These are phyloP conservation scores for Stramenopiles sp. DNA, from an alignment of 352 stramenopile genomes.

Conservation along the genomic window DNA sequence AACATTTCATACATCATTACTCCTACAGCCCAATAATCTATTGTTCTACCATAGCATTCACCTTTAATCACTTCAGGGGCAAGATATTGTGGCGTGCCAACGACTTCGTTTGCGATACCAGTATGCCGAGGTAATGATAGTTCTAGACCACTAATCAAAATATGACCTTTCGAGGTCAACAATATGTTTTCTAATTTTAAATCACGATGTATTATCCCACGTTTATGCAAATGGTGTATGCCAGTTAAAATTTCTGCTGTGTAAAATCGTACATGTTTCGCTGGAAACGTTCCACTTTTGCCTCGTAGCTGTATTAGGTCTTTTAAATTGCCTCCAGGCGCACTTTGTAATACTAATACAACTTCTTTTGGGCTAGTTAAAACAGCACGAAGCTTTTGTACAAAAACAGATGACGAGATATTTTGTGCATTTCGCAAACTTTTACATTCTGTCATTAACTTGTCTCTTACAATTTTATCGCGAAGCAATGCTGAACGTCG, in stretches of 20 bases:
- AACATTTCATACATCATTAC: constrained; percentile 80
- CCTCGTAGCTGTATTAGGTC: not conserved
- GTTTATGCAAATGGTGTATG: not conserved
- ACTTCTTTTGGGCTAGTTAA: not conserved
- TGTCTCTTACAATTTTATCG: not conserved
- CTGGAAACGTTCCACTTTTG: not conserved
- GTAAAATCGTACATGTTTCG: not conserved
- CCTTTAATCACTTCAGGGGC: not conserved
- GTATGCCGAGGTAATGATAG: not conserved
- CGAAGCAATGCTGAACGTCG: not conserved
- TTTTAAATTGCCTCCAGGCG: not conserved
- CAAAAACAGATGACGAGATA: not conserved
- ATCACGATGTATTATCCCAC: not conserved
- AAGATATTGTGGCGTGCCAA: not conserved
- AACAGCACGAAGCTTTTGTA: not conserved
- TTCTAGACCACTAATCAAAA: not conserved
- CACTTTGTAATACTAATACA: not conserved
- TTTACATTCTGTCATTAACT: not conserved
- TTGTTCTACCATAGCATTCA: constrained; percentile 26
- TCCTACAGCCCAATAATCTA: constrained; percentile 75
- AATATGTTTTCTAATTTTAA: not conserved
- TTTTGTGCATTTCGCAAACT: not conserved
- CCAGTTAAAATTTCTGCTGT: not conserved
- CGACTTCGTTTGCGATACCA: not conserved
- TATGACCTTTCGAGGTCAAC: not conserved